Conservation (phyloP, 1,284 basidiomycete species). For the Marasmius oreades region DNA sequence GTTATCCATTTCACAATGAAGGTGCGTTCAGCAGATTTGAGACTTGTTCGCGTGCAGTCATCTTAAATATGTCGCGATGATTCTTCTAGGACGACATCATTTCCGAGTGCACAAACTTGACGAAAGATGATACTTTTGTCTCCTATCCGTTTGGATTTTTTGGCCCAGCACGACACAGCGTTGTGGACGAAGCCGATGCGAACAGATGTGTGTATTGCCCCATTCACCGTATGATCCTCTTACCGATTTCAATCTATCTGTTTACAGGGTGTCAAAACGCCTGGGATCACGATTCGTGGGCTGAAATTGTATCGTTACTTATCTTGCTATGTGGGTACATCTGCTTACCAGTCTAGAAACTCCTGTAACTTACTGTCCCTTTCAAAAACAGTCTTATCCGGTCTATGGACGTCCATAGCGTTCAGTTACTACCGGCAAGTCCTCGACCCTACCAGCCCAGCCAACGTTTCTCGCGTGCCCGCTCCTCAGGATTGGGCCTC, state of each 20-base stretch:
- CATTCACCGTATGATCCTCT: not conserved
- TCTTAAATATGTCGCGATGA: not conserved
- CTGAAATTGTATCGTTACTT: conserved; percentile 57
- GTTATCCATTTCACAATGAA: conserved; percentile 69
- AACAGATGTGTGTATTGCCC: conserved; percentile 36
- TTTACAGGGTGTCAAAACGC: conserved; percentile 48
- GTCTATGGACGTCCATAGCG: conserved; percentile 57
- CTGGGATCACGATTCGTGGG: conserved; percentile 59
- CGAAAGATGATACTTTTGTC: conserved; percentile 30
- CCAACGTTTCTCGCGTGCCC: conserved; percentile 16
- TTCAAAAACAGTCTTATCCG: conserved; percentile 39
- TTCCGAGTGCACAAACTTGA: conserved; percentile 37
- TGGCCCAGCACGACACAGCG: conserved; percentile 36
- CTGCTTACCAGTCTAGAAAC: conserved; percentile 4
- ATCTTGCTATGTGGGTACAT: conserved; percentile 41
- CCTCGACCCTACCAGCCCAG: conserved; percentile 52
- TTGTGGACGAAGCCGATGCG: conserved; percentile 36
- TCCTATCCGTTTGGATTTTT: conserved; percentile 37
- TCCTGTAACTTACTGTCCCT: not conserved
- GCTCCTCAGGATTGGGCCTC: conserved; percentile 4
- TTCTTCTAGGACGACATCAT: conserved; percentile 47
- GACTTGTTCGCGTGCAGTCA: not conserved
- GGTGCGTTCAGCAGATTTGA: conserved; percentile 35
- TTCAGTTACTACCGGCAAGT: conserved; percentile 71
- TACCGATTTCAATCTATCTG: not conserved